Base-by-base conservation (phyloP, 1,139 yeast species). In the Pichia sp. region DNA sequence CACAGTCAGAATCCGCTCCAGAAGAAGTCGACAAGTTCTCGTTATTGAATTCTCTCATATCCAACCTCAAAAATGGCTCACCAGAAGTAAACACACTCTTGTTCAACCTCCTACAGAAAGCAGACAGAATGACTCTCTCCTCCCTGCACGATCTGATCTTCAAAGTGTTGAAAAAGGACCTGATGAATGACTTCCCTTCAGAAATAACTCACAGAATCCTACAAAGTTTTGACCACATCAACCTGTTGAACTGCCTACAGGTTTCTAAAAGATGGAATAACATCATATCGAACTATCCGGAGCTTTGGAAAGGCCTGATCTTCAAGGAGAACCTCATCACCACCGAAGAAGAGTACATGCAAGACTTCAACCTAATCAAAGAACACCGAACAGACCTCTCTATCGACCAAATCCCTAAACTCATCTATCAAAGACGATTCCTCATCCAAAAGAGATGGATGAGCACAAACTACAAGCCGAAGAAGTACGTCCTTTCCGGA, bases 381-480 rank as follows among this genome's bases (percentile, higher is more conserved):
- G 22, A 41, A 1, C 49, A 34, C 11, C 39, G 46, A 10, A 53
- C 54, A 2, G 33, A 36, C 8, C 28, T 54, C 3, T 39, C 50
- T 14, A 38, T 42, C 18, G 41, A 52, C 3, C 51, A 52, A 18
- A 44, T 59, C 15, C 54, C 62, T 7, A 83, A 81, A 61, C 68
- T 82, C 5, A 69, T 85, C 42, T 86, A 83, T 67, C 79, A 85
- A 48, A 77, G 87, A 56, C 77, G 93, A 49, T 70, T 73, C 42
- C 70, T 79, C n/a, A 79, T 88, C 35, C 74, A 81, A 48, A 71
- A 75, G 45, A 78, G 94, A 62, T 93, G 99, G 99, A 85, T 83
- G 79, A 78, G 85, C 57, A 87, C 94, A 1, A 68, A 67, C 24
- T 86, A 78, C 58, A 73, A 70, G 43, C 97, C 98, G 1, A 75